Percentiles rank a stretch among this genome's conserved stretches.
These are phyloP conservation scores for Botryotinia calthae DNA, from an alignment of 2,329 filamentous ascomycete genomes.

Conservation along the genomic window DNA sequence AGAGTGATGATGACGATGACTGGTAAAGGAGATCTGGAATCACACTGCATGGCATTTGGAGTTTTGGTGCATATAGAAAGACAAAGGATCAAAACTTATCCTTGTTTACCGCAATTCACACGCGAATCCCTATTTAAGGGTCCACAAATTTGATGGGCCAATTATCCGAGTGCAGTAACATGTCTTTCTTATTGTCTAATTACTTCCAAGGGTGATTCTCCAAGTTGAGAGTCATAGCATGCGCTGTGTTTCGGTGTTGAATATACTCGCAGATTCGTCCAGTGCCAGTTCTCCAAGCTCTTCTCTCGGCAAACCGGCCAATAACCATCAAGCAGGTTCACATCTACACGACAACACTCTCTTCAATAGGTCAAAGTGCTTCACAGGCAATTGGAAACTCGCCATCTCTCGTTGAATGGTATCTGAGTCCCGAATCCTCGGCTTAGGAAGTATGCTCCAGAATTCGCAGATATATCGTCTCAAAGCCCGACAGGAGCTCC, in stretches of 20 bases:
- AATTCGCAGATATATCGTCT: not conserved
- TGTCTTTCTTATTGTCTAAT: not conserved
- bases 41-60: slow-evolving; percentile 20
- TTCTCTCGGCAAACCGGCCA: not conserved
- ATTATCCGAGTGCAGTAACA: not conserved
- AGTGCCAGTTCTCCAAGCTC: not conserved
- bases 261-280: not conserved
- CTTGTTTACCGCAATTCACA: not conserved
- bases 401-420: not conserved
- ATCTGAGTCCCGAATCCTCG: not conserved
- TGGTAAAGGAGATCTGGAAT: slow-evolving; percentile 12
- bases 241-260: not conserved
- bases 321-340: not conserved
- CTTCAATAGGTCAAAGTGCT: not conserved
- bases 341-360: not conserved
- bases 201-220: not conserved
- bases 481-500: not conserved
- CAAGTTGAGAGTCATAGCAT: not conserved
- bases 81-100: not conserved
- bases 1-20: slow-evolving; percentile 46
- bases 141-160: not conserved
- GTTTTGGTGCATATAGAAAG: slow-evolving; percentile 14
- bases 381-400: not conserved
- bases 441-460: not conserved
- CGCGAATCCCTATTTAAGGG: not conserved